Conservation (phyloP, 148 eudicot genomes). For the Dianthus caryophyllus region DNA sequence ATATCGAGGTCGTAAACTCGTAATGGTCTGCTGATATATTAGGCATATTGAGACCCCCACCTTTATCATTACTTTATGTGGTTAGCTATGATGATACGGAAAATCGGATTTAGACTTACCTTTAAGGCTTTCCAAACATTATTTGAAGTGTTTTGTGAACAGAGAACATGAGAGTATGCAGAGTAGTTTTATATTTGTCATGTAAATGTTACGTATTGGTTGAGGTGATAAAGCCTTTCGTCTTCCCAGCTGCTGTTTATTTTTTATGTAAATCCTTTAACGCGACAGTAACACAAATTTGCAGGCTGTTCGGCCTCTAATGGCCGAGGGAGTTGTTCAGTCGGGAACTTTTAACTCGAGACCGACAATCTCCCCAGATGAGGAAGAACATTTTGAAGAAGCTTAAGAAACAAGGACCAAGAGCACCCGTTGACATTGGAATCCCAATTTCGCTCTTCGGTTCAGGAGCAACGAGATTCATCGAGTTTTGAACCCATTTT, state of each 20-base stretch:
- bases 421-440: not conserved
- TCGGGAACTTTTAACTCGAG: constrained; percentile 32
- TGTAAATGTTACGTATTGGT: too few relatives aligned
- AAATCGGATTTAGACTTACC: not conserved
- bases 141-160: not conserved
- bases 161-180: not conserved
- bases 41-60: not conserved
- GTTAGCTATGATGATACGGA: not conserved
- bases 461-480: not conserved
- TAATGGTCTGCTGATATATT: not conserved
- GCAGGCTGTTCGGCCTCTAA: constrained; percentile 60
- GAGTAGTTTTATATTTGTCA: not conserved
- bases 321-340: constrained; percentile 52
- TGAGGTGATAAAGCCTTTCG: not conserved
- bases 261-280: not conserved
- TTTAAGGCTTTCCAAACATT: not conserved
- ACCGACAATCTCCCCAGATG: constrained; percentile 26
- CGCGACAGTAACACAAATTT: not conserved
- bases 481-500: not conserved
- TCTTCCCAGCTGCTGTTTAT: not conserved
- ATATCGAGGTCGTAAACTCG: too few relatives aligned
- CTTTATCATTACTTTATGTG: not conserved
- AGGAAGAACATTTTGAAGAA: constrained; percentile 51
- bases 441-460: not conserved
- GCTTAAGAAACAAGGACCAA: constrained; percentile 20